These are phyloP conservation scores for Xylariaceae sp. DNA, from an alignment of 2,329 filamentous ascomycete species.

Conservation along the genomic window DNA sequence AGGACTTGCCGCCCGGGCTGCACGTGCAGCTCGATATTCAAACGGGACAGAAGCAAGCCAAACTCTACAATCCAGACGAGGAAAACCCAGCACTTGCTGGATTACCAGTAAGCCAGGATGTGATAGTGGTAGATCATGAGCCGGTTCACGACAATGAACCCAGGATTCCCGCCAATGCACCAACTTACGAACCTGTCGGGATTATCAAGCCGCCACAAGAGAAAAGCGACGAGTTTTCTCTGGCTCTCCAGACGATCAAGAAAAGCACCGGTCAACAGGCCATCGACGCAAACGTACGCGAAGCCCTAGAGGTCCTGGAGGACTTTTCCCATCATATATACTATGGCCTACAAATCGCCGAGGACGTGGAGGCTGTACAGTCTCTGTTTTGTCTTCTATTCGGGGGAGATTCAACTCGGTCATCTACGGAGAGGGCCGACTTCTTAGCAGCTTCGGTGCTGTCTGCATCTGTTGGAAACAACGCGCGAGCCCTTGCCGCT, in stretches of 20 bases:
- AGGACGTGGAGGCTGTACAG: conserved; percentile 48
- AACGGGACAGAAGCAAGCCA: conserved; percentile 60
- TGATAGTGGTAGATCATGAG: conserved; percentile 51
- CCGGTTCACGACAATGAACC: conserved; percentile 27
- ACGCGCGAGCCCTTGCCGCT: conserved; percentile 53
- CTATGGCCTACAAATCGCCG: conserved; percentile 58
- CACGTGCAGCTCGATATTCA: conserved; percentile 61
- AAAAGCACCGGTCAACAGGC: conserved; percentile 31
- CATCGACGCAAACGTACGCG: conserved; percentile 32
- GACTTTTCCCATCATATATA: conserved; percentile 65
- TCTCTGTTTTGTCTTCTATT: conserved; percentile 54
- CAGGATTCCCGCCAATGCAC: conserved; percentile 44
- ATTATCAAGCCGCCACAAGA: conserved; percentile 49
- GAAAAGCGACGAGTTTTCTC: conserved; percentile 38
- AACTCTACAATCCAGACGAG: conserved; percentile 56
- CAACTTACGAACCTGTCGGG: conserved; percentile 52
- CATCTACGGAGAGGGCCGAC: conserved; percentile 32
- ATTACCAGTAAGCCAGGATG: conserved; percentile 46
- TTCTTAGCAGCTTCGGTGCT: conserved; percentile 53
- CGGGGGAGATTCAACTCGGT: conserved; percentile 24
- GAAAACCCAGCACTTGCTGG: conserved; percentile 42
- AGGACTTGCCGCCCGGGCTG: conserved; percentile 59
- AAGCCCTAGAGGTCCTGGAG: conserved; percentile 53
- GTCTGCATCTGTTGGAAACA: conserved; percentile 57
- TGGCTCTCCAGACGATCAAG: conserved; percentile 47